These are phyloP conservation scores for Gossypium anomalum DNA, from an alignment of 345 rosid genomes.

Conservation along the genomic window DNA sequence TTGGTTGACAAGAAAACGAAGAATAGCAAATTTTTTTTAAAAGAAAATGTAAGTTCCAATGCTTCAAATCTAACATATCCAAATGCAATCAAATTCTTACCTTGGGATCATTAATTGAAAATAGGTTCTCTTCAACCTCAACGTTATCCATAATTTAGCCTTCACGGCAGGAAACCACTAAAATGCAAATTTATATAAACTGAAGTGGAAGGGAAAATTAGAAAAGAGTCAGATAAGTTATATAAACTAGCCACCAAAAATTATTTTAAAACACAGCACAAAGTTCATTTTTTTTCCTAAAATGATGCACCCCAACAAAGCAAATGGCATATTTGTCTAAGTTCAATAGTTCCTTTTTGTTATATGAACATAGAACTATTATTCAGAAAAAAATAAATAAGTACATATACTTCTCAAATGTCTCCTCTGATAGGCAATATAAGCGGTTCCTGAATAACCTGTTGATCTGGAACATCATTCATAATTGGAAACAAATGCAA, in stretches of 20 bases:
- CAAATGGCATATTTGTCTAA: background rate
- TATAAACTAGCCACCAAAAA: conserved; percentile 1
- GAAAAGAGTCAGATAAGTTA: conserved; percentile 15
- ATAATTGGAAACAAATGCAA: background rate
- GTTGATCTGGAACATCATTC: conserved; percentile 17
- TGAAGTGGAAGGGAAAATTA: conserved; percentile 26
- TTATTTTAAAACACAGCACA: background rate
- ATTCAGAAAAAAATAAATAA: no score
- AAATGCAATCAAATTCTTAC: conserved; percentile 33
- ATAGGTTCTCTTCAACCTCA: conserved; percentile 89
- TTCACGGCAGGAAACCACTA: conserved; percentile 28
- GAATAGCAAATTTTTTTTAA: background rate
- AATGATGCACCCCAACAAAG: background rate
- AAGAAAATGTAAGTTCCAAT: conserved; percentile 2
- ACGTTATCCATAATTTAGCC: conserved; percentile 61
- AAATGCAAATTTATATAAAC: conserved; percentile 33
- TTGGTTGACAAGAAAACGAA: background rate
- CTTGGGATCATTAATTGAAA: conserved; percentile 96
- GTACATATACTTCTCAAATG: no score
- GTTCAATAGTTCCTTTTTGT: background rate
- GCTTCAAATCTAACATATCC: background rate
- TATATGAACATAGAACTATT: background rate
- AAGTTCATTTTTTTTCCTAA: background rate
- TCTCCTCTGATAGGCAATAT: background rate
- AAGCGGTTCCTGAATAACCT: background rate